Evolutionary conservation across 2,329 filamentous ascomycete genomes (phyloP).

Genomic region (Didymosphaeria variabile): DNA sequence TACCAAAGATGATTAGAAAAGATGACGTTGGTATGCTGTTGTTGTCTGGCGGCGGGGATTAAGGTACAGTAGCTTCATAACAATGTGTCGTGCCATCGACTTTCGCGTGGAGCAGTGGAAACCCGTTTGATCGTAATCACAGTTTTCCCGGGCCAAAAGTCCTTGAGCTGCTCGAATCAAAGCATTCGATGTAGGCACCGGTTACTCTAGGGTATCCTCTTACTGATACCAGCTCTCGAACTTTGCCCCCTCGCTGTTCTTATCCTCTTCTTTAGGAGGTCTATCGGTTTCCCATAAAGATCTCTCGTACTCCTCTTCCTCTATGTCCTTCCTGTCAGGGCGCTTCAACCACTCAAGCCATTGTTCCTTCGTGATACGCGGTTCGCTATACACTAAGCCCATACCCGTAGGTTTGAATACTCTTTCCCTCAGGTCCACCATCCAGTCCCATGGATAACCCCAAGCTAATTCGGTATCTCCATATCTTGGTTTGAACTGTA

Average conservation of each 20-base stretch:
- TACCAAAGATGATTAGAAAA: background rate
- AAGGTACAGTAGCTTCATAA: background rate
- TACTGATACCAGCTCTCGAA: no score
- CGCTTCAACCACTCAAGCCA: background rate
- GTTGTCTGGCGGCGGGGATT: background rate
- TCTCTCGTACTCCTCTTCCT: no score
- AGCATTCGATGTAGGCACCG: no score
- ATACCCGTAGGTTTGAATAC: conserved; percentile 16
- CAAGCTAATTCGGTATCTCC: no score
- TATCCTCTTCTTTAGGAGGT: no score
- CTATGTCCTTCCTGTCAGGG: no score
- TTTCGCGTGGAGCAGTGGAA: background rate
- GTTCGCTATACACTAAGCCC: conserved; percentile 18
- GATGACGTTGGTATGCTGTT: background rate
- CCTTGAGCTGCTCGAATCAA: no score
- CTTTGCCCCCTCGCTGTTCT: no score
- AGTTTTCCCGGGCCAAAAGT: no score
- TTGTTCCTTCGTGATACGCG: background rate
- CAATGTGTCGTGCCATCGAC: background rate
- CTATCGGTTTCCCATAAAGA: no score
- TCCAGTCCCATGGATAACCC: conserved; percentile 25
- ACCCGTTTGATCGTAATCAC: no score
- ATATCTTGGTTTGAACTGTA: conserved; percentile 18
- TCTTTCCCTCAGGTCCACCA: conserved; percentile 20
- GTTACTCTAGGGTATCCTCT: no score